Percentiles rank a stretch among this genome's conserved stretches.
Evolutionary conservation across 768 basidiomycete species (phyloP).

Genomic region (Pleurotus cornucopiae): DNA sequence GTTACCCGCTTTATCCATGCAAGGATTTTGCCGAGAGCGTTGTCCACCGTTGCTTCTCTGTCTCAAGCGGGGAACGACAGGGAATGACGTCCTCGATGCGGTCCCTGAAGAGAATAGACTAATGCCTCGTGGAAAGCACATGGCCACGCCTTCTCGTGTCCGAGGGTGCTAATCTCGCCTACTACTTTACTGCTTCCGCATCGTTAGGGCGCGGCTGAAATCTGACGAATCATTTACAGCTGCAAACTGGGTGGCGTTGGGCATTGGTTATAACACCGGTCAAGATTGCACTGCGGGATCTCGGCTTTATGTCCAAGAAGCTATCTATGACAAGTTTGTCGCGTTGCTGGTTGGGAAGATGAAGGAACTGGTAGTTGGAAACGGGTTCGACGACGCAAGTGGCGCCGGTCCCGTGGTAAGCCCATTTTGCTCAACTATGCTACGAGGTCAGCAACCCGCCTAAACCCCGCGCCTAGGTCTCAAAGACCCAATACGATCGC

Average conservation of each 20-base stretch:
- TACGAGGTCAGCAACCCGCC: neutral
- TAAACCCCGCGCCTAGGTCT: slow-evolving; percentile 47
- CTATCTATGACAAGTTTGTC: slow-evolving; percentile 83
- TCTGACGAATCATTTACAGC: slow-evolving; percentile 34
- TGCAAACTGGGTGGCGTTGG: slow-evolving; percentile 81
- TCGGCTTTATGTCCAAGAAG: slow-evolving; percentile 83
- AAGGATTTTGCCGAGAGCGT: no score
- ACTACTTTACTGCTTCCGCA: neutral
- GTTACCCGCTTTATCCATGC: neutral
- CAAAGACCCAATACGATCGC: slow-evolving; percentile 80
- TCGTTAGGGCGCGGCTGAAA: neutral
- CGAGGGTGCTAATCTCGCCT: no score
- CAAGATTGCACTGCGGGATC: slow-evolving; percentile 95
- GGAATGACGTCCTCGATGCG: no score
- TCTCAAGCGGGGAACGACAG: no score
- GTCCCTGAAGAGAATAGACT: no score
- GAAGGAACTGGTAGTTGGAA: slow-evolving; percentile 67
- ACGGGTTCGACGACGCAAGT: slow-evolving; percentile 72
- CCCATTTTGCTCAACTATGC: slow-evolving; percentile 3
- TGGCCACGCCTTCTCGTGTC: no score
- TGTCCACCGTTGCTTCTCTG: no score
- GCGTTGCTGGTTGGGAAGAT: slow-evolving; percentile 60
- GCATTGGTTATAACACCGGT: slow-evolving; percentile 86
- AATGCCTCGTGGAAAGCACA: neutral
- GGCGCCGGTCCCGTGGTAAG: slow-evolving; percentile 83